Conservation (phyloP, 2,329 filamentous ascomycete genomes). For the Pleurostoma richardsiae region DNA sequence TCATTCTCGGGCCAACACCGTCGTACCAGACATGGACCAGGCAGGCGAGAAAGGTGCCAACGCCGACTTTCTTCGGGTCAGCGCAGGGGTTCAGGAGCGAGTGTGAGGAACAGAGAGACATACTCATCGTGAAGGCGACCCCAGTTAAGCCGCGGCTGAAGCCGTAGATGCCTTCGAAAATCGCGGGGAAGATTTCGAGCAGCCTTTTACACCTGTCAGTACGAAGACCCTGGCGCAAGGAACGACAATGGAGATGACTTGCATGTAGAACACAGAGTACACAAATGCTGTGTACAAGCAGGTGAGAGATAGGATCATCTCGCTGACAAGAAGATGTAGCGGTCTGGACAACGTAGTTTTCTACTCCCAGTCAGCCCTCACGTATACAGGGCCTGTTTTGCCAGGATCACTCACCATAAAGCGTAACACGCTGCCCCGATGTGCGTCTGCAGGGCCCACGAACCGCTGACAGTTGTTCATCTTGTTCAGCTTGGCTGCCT, state of each 20-base stretch:
- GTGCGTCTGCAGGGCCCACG: constrained; percentile 13
- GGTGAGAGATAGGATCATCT: constrained; percentile 21
- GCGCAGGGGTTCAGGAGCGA: neutral
- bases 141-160: constrained; percentile 20
- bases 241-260: neutral
- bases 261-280: constrained; percentile 25
- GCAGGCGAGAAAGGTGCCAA: constrained; percentile 15
- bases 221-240: neutral
- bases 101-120: constrained; percentile 1
- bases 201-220: constrained; percentile 10
- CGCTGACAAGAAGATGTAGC: constrained; percentile 19
- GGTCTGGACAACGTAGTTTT: constrained; percentile 21
- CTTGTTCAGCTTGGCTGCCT: constrained; percentile 16
- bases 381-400: too few species aligned
- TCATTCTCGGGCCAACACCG: constrained; percentile 9
- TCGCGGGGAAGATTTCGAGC: constrained; percentile 14
- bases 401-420: constrained; percentile 10
- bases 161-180: constrained; percentile 20
- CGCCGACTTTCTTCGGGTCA: constrained; percentile 10
- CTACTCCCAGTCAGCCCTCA: constrained; percentile 4
- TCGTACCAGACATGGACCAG: constrained; percentile 15
- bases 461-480: constrained; percentile 8
- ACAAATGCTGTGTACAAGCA: constrained; percentile 23
- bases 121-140: constrained; percentile 14
- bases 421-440: constrained; percentile 8